A percentile compares a stretch with the other conserved stretches of the same genome.
These are phyloP conservation scores for Gossypium schwendimanii DNA, from an alignment of 441 rosid genomes.

Conservation along the genomic window DNA sequence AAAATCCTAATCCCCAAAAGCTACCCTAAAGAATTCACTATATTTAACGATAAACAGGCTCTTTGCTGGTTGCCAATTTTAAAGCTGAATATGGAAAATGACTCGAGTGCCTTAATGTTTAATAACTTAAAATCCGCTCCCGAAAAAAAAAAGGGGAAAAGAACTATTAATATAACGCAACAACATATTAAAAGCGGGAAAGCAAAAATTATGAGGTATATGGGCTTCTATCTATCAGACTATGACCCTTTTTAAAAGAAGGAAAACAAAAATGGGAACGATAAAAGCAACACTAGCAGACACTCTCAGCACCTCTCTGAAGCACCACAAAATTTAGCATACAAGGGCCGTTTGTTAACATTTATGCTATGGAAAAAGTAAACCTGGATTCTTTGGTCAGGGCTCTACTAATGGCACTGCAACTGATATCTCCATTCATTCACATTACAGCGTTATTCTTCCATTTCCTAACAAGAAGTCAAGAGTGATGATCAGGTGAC, in stretches of 20 bases:
- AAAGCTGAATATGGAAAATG: too few species aligned
- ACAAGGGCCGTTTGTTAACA: conserved; percentile 19
- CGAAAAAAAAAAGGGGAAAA: too few species aligned
- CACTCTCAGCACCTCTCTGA: conserved; percentile 30
- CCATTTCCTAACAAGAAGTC: conserved; percentile 41
- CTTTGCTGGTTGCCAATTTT: too few species aligned
- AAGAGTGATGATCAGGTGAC: conserved; percentile 7
- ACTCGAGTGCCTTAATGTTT: not conserved
- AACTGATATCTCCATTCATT: conserved; percentile 12
- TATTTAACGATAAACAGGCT: not conserved
- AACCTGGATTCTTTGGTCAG: conserved; percentile 36
- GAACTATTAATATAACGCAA: not conserved
- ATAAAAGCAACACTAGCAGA: conserved; percentile 13
- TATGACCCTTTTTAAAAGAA: not conserved
- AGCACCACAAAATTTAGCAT: conserved; percentile 39
- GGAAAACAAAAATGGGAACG: conserved; percentile 1
- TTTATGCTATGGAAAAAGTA: conserved; percentile 15
- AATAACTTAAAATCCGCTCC: conserved; percentile 9
- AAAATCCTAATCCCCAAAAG: too few species aligned
- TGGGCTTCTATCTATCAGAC: conserved; percentile 32
- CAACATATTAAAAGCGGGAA: conserved; percentile 20
- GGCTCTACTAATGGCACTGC: conserved; percentile 17
- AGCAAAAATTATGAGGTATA: conserved; percentile 24
- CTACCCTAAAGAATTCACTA: not conserved
- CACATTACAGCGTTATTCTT: conserved; percentile 29